These are phyloP conservation scores for Rhizopogon roseolus DNA, from an alignment of 768 basidiomycete species.

Conservation along the genomic window DNA sequence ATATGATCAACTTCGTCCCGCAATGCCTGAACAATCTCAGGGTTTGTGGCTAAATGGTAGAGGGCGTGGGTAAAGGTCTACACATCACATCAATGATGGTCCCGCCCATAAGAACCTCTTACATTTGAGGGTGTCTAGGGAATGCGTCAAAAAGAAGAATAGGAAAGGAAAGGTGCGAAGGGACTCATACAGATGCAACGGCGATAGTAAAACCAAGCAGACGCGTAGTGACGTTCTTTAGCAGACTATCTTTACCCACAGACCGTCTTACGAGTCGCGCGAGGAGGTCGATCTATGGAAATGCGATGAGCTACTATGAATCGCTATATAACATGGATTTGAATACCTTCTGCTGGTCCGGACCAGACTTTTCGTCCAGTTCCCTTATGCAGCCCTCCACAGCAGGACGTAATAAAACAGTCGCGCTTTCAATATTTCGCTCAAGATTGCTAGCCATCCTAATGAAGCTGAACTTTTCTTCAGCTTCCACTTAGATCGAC, in stretches of 20 bases:
- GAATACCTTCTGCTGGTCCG: conserved; percentile 27
- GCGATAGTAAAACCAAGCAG: conserved; percentile 13
- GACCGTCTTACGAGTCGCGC: conserved; percentile 27
- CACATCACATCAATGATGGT: neutral
- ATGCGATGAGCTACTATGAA: neutral
- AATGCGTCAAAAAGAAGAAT: neutral
- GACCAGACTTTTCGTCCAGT: conserved; percentile 20
- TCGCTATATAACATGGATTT: neutral
- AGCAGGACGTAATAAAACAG: conserved; percentile 21
- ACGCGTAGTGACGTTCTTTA: conserved; percentile 17
- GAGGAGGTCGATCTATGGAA: conserved; percentile 26
- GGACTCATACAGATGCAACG: conserved; percentile 16
- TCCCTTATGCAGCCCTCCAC: conserved; percentile 23
- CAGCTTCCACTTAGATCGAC: too few species aligned
- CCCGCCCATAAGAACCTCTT: neutral
- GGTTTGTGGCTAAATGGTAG: conserved; percentile 30
- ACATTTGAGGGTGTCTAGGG: conserved; percentile 16
- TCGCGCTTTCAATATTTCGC: conserved; percentile 4
- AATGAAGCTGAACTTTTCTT: too few species aligned
- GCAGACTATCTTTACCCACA: conserved; percentile 11
- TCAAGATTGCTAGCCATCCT: too few species aligned
- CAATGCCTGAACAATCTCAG: conserved; percentile 29
- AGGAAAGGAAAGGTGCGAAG: neutral
- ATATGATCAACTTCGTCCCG: conserved; percentile 33
- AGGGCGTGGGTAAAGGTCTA: conserved; percentile 32